phyloP scores from a whole-genome alignment of 495 filamentous ascomycete genomes.

The Xylaria grammica region DNA sequence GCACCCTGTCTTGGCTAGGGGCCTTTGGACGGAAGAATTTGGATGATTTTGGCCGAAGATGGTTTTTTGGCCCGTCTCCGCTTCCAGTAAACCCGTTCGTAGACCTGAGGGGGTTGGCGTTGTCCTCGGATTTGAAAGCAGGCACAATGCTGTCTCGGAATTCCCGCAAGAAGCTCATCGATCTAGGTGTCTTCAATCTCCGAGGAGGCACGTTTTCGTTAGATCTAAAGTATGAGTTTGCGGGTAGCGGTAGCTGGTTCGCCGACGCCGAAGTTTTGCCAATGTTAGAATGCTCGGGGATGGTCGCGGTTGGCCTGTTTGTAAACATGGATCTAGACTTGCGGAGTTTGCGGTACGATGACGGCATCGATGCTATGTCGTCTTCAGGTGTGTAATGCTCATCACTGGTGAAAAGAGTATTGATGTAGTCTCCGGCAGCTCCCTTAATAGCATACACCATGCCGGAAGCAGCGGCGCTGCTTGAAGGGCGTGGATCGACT shows the following conservation, averaged over 20 bases:
- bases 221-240: not conserved
- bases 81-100: slow-evolving; percentile 2
- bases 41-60: slow-evolving; percentile 48
- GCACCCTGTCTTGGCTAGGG: slow-evolving; percentile 55
- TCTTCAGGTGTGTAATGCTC: slow-evolving; percentile 63
- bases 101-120: slow-evolving; percentile 6
- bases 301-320: slow-evolving; percentile 44
- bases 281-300: slow-evolving; percentile 12
- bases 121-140: slow-evolving; percentile 28
- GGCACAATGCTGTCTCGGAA: slow-evolving; percentile 32
- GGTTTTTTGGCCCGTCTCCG: slow-evolving; percentile 3
- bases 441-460: slow-evolving; percentile 41
- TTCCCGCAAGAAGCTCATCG: slow-evolving; percentile 66
- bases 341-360: slow-evolving; percentile 75
- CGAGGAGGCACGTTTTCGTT: slow-evolving; percentile 14
- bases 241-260: slow-evolving; percentile 34
- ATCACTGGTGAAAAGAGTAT: slow-evolving; percentile 42
- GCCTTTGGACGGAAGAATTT: slow-evolving; percentile 52
- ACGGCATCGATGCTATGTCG: slow-evolving; percentile 67
- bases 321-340: slow-evolving; percentile 77
- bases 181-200: slow-evolving; percentile 53
- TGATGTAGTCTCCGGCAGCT: slow-evolving; percentile 41
- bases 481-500: slow-evolving; percentile 27
- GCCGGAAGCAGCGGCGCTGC: slow-evolving; percentile 41
- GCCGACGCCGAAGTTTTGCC: slow-evolving; percentile 34